Conservation (phyloP, 345 rosid genomes). For the Cardamine chenopodiifolia region DNA sequence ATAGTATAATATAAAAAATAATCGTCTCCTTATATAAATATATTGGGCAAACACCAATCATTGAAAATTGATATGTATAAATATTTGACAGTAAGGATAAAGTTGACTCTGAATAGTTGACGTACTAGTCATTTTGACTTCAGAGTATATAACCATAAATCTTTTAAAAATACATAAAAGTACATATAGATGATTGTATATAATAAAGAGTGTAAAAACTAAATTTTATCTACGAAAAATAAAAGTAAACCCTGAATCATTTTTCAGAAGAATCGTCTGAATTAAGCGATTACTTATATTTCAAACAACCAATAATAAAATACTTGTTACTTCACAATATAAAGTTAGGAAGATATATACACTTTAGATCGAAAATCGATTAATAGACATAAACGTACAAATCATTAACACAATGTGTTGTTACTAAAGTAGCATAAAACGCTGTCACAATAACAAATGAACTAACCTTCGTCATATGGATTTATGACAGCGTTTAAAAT, state of each 20-base stretch:
- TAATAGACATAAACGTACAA: no score
- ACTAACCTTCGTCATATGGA: no score
- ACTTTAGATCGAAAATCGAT: no score
- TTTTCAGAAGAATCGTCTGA: neutral
- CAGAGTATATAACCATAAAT: neutral
- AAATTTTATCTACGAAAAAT: neutral
- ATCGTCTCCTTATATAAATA: neutral
- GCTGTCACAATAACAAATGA: no score
- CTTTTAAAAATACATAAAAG: neutral
- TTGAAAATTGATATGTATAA: neutral
- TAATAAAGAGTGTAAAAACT: slow-evolving; percentile 1
- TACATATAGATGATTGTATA: neutral
- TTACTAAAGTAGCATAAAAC: no score
- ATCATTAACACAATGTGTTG: no score
- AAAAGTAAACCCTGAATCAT: neutral
- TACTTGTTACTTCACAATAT: no score
- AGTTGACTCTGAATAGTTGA: slow-evolving; percentile 21
- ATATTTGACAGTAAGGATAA: neutral
- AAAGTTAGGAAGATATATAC: no score
- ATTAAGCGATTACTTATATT: no score
- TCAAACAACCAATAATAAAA: neutral
- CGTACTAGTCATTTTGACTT: slow-evolving; percentile 5
- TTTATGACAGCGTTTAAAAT: no score
- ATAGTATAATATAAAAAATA: neutral
- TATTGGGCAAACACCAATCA: slow-evolving; percentile 19